phyloP scores from a whole-genome alignment of 345 rosid genomes.

The Gossypium bickii region DNA sequence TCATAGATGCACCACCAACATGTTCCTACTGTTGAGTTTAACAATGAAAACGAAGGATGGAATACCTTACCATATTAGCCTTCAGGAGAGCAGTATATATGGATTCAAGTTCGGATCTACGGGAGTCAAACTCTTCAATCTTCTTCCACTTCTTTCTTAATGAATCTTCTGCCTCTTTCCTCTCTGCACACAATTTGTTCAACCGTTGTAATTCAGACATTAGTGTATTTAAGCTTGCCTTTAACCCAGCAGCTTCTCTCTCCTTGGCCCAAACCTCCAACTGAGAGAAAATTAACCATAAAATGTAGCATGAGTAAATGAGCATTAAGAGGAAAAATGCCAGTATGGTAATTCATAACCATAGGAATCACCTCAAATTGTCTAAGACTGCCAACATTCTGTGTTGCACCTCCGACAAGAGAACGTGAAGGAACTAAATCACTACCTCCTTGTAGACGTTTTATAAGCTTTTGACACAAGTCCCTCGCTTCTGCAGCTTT shows the following conservation, averaged over 20 bases:
- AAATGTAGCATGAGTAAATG: slow-evolving; percentile 16
- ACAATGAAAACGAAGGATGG: slow-evolving; percentile 8
- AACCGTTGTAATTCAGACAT: slow-evolving; percentile 75
- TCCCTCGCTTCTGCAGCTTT: slow-evolving; percentile 87
- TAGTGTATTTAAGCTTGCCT: slow-evolving; percentile 78
- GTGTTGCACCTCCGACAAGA: slow-evolving; percentile 52
- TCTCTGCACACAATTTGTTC: slow-evolving; percentile 78
- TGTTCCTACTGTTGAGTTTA: background rate
- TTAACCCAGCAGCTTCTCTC: slow-evolving; percentile 83
- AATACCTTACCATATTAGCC: slow-evolving; percentile 67
- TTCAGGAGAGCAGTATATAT: slow-evolving; percentile 74
- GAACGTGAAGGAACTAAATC: slow-evolving; percentile 52
- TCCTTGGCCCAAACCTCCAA: slow-evolving; percentile 95
- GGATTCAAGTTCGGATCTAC: slow-evolving; percentile 89
- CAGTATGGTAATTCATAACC: background rate
- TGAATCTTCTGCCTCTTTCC: slow-evolving; percentile 90
- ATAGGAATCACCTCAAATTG: slow-evolving; percentile 62
- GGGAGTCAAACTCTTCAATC: slow-evolving; percentile 85
- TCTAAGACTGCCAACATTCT: slow-evolving; percentile 64
- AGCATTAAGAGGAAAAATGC: background rate
- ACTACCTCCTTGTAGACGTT: slow-evolving; percentile 65
- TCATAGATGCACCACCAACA: slow-evolving; percentile 4
- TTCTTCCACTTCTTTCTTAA: slow-evolving; percentile 91
- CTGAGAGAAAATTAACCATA: slow-evolving; percentile 34
- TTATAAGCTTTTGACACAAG: slow-evolving; percentile 60